Evolutionary conservation across 768 basidiomycete genomes (phyloP).

Genomic region (Amanita subjunquillea): DNA sequence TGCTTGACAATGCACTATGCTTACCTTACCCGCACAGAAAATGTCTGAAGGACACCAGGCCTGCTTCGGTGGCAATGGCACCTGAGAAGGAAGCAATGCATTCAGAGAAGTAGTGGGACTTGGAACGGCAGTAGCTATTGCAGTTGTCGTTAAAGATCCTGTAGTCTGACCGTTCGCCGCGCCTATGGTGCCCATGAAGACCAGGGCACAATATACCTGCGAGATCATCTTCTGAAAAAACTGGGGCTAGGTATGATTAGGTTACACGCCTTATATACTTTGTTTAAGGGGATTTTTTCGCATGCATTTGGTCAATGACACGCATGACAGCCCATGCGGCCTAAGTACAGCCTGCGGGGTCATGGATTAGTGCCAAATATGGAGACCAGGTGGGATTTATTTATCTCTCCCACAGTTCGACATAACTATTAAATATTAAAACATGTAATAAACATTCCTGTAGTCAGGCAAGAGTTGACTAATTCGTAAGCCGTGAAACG

Average conservation of each 20-base stretch:
- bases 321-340: no score
- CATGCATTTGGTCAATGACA: no score
- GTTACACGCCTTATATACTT: neutral
- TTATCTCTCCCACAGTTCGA: no score
- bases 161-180: neutral
- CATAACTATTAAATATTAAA: neutral
- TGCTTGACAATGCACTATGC: conserved; percentile 15
- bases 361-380: no score
- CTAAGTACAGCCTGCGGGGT: no score
- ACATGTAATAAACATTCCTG: neutral
- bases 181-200: neutral
- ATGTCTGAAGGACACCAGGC: conserved; percentile 68
- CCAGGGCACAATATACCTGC: neutral
- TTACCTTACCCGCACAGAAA: conserved; percentile 70
- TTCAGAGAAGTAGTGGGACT: conserved; percentile 47
- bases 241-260: neutral
- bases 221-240: neutral
- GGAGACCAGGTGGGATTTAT: no score
- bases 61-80: conserved; percentile 54
- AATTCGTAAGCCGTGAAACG: neutral
- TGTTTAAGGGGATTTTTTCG: no score
- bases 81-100: conserved; percentile 54
- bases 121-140: conserved; percentile 52
- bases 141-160: conserved; percentile 20
- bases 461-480: neutral